These are phyloP conservation scores for Hygrophorus pudorinus DNA, from an alignment of 768 basidiomycete genomes.

Conservation along the genomic window DNA sequence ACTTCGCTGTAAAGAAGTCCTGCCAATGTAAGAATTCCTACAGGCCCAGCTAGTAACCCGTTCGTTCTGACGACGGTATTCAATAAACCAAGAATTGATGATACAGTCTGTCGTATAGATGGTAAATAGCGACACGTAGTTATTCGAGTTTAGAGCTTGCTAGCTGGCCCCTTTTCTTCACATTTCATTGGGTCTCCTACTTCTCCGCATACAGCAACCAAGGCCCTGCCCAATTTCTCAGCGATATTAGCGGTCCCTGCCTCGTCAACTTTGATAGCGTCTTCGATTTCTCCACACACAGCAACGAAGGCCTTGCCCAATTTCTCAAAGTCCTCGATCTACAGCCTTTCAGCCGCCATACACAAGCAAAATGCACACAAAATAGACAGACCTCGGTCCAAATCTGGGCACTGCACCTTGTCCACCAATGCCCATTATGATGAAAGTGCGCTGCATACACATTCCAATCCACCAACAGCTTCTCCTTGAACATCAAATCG, in stretches of 20 bases:
- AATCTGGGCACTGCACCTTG: slow-evolving; percentile 35
- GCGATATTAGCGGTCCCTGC: no score
- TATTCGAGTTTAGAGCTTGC: no score
- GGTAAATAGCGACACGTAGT: no score
- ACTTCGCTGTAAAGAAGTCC: no score
- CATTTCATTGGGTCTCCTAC: no score
- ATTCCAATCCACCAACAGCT: slow-evolving; percentile 25
- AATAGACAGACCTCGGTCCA: slow-evolving; percentile 30
- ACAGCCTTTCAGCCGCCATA: neutral
- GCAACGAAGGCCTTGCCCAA: slow-evolving; percentile 4
- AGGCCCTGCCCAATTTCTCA: slow-evolving; percentile 8
- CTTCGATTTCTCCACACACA: slow-evolving; percentile 8
- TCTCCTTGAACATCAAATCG: slow-evolving; percentile 17
- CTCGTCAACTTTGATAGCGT: no score
- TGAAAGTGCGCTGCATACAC: slow-evolving; percentile 24
- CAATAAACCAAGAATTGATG: no score
- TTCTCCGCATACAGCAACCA: slow-evolving; percentile 5
- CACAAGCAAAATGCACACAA: neutral
- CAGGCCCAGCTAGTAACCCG: no score
- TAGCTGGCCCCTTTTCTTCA: no score
- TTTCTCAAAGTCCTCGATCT: slow-evolving; percentile 10
- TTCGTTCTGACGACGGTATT: no score
- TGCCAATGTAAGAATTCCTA: no score
- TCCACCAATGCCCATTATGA: slow-evolving; percentile 36
- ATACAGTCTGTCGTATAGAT: no score